A percentile compares a stretch with the other conserved stretches of the same genome.
phyloP scores from a whole-genome alignment of 805 yeast species.

The Candida patagonica region DNA sequence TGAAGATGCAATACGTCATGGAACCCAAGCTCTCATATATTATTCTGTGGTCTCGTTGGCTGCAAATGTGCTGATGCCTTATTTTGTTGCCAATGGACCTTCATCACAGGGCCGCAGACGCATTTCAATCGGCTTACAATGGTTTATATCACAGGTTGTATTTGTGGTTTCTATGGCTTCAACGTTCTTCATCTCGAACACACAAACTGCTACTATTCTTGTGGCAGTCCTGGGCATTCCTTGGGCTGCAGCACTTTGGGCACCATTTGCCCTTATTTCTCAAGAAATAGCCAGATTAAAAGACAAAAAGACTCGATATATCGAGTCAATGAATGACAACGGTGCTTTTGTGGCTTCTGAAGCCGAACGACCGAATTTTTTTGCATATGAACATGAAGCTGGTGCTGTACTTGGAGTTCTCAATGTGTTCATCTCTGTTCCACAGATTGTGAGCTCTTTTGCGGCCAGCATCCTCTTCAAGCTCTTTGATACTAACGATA shows the following conservation, averaged over 20 bases:
- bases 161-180: conserved; percentile 41
- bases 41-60: conserved; percentile 41
- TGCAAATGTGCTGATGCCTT: conserved; percentile 39
- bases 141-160: conserved; percentile 43
- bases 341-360: conserved; percentile 2
- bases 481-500: conserved; percentile 29
- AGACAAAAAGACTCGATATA: conserved; percentile 31
- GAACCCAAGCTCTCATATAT: conserved; percentile 41
- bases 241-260: conserved; percentile 62
- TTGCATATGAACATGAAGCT: conserved; percentile 41
- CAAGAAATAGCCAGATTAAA: conserved; percentile 47
- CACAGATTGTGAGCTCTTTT: conserved; percentile 46
- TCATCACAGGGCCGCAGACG: not conserved
- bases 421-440: conserved; percentile 49
- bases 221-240: conserved; percentile 49
- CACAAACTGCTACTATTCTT: conserved; percentile 37
- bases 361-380: conserved; percentile 3
- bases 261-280: conserved; percentile 53
- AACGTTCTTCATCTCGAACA: conserved; percentile 38
- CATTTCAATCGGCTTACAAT: conserved; percentile 32
- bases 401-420: conserved; percentile 50
- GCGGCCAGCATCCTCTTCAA: conserved; percentile 40
- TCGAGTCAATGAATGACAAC: conserved; percentile 17
- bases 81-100: conserved; percentile 26
- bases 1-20: conserved; percentile 43